These are phyloP conservation scores for Wolfiporia cocos DNA, from an alignment of 1,284 basidiomycete genomes.

Conservation along the genomic window DNA sequence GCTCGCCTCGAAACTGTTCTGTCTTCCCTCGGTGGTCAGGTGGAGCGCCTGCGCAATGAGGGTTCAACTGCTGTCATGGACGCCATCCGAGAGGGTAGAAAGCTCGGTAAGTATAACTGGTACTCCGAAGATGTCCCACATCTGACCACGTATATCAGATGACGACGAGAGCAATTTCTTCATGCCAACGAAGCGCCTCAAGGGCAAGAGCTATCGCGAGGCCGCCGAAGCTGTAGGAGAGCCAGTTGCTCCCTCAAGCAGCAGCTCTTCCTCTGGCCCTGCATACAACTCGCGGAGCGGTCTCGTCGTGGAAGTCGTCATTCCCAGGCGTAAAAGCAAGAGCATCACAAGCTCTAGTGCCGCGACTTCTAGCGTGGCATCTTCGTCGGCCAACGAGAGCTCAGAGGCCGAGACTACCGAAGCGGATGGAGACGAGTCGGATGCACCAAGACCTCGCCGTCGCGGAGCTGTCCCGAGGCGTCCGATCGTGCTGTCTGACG, in stretches of 20 bases:
- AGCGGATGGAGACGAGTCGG: constrained; percentile 32
- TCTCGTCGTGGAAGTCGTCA: constrained; percentile 47
- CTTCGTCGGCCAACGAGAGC: constrained; percentile 16
- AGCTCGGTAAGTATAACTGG: constrained; percentile 39
- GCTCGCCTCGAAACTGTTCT: constrained; percentile 66
- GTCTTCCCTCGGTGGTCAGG: constrained; percentile 55
- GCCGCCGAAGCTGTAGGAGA: constrained; percentile 33
- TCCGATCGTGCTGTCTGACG: constrained; percentile 40
- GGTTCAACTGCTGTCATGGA: constrained; percentile 57
- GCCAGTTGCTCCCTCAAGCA: constrained; percentile 19
- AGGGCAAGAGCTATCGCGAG: constrained; percentile 65
- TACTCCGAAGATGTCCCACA: neutral
- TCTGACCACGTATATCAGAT: constrained; percentile 24
- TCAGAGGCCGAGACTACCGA: constrained; percentile 21
- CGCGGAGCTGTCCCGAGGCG: constrained; percentile 27
- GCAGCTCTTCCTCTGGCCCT: too few relatives aligned
- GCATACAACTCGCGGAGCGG: constrained; percentile 28
- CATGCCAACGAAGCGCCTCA: constrained; percentile 60
- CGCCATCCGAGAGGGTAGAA: constrained; percentile 54
- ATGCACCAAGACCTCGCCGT: constrained; percentile 23
- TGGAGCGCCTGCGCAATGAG: constrained; percentile 57
- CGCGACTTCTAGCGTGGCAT: constrained; percentile 10
- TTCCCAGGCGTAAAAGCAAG: constrained; percentile 24
- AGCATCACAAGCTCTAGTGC: constrained; percentile 8
- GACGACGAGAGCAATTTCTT: constrained; percentile 41